Base-by-base conservation (phyloP, 2,329 filamentous ascomycete genomes). In the Alternaria viburni region DNA sequence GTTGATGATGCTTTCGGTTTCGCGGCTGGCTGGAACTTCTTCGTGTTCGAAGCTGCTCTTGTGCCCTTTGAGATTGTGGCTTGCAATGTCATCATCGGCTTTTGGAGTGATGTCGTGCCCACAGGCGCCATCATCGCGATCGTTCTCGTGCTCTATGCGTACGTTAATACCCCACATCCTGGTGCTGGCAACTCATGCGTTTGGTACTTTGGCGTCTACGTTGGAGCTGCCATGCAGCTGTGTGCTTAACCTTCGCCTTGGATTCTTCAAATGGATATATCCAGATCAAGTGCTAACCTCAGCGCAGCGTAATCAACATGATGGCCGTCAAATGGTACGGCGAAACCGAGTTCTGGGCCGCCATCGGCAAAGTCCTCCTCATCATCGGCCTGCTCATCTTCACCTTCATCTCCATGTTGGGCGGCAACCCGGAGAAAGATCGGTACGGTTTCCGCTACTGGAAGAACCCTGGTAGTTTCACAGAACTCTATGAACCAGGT, bases 341-440 rank as follows among this genome's bases (percentile, higher is more conserved):
- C 25, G 82, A 83, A 62, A 78, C 89, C 0, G 92, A 96, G 75
- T 96, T 96, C 73, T 87, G 87, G 81, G 87, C 90, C 19, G 89
- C 92, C 88, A 66, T 94, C 11, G 81, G 81, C 60, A 84, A 85
- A 69, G 81, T 84, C 17, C 69, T 84, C 21, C 76, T 84, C 59
- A 83, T 85, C 68, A 77, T 83, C 60, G 77, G 79, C 30, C 75
- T 84, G 15, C 80, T 84, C 69, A 74, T 80, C 64, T 84, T 84
- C 81, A 95, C 93, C 3, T 93, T 97, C 73, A 85, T 96, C 67
- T 88, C 89, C 67, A 95, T 96, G 90, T 81, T 96, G 1, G 93
- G 93, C 8, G 93, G 91, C 3, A 96, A 95, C 69, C 93, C 93
- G 0, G 77, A 88, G 1, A 83, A 87, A 64, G 79, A 81, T 57